phyloP scores from a whole-genome alignment of 257 asterid genomes.

The Ophiorrhiza pumila region DNA sequence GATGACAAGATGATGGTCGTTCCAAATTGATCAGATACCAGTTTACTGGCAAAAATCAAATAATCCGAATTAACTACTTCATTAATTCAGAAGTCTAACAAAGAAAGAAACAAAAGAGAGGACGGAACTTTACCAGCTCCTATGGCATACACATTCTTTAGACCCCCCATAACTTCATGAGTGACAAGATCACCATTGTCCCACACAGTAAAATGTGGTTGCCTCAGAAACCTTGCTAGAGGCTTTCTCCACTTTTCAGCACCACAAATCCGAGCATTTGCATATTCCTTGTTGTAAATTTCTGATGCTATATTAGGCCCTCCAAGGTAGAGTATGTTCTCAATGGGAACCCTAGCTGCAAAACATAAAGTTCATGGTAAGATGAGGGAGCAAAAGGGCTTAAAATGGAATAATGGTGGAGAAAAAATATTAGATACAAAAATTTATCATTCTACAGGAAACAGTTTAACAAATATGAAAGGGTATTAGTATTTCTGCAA shows the following conservation, averaged over 20 bases:
- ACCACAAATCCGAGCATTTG: constrained; percentile 91
- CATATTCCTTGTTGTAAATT: constrained; percentile 83
- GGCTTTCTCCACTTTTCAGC: constrained; percentile 74
- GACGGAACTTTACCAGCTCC: constrained; percentile 65
- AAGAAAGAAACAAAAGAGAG: neutral
- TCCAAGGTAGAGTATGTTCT: constrained; percentile 79
- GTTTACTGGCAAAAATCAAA: neutral
- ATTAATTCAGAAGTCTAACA: neutral
- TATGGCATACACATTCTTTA: constrained; percentile 86
- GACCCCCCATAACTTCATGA: constrained; percentile 94
- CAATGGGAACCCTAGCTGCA: constrained; percentile 69
- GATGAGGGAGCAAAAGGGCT: constrained; percentile 14
- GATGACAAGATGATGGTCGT: neutral
- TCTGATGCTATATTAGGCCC: constrained; percentile 95
- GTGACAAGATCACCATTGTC: constrained; percentile 86
- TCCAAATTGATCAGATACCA: neutral
- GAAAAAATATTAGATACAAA: neutral
- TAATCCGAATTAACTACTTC: neutral
- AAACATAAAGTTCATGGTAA: constrained; percentile 1
- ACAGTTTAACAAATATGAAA: neutral
- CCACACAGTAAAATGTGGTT: constrained; percentile 84
- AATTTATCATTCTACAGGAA: neutral
- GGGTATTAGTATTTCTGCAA: neutral
- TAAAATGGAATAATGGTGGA: neutral
- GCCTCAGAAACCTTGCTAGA: constrained; percentile 75